These are phyloP conservation scores for Paradendryphiella salina DNA, from an alignment of 2,329 filamentous ascomycete genomes.

Conservation along the genomic window DNA sequence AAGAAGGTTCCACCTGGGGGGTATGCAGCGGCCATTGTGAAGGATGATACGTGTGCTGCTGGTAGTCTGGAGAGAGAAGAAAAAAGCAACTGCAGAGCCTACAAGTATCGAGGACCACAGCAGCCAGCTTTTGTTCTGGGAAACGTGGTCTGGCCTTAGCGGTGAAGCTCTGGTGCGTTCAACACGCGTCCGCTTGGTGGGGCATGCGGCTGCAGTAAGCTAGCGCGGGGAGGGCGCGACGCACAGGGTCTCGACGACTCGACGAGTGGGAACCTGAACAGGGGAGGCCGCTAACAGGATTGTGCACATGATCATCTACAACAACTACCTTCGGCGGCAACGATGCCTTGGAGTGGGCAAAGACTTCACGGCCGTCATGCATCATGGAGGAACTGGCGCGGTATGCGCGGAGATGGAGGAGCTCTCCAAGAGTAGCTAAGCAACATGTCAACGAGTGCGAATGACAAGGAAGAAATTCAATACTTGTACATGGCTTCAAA, in stretches of 20 bases:
- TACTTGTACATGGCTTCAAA: constrained; percentile 11
- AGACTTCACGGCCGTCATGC: not conserved
- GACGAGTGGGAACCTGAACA: constrained; percentile 3
- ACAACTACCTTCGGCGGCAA: not conserved
- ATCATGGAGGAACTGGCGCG: constrained; percentile 52
- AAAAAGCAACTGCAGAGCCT: constrained; percentile 1
- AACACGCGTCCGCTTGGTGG: constrained; percentile 18
- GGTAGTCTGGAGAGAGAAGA: not conserved
- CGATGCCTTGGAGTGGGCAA: not conserved
- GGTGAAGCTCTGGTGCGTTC: constrained; percentile 21
- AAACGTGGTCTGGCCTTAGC: constrained; percentile 19
- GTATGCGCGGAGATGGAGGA: constrained; percentile 58
- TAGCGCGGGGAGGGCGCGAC: constrained; percentile 28
- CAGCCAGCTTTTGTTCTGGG: constrained; percentile 3
- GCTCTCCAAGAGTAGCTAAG: constrained; percentile 35
- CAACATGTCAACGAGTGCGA: not conserved
- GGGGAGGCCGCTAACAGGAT: not conserved
- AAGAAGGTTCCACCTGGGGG: constrained; percentile 77
- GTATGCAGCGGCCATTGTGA: constrained; percentile 36
- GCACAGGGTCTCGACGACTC: constrained; percentile 21
- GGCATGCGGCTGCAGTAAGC: constrained; percentile 15
- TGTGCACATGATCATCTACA: not conserved
- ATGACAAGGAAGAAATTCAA: not conserved
- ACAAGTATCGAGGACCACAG: not conserved
- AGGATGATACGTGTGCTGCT: not conserved